Evolutionary conservation across 176 grass and related monocot species (phyloP), one percentile per base, ranked within the genome.

Genomic region (Coix lacrymajobi): DNA sequence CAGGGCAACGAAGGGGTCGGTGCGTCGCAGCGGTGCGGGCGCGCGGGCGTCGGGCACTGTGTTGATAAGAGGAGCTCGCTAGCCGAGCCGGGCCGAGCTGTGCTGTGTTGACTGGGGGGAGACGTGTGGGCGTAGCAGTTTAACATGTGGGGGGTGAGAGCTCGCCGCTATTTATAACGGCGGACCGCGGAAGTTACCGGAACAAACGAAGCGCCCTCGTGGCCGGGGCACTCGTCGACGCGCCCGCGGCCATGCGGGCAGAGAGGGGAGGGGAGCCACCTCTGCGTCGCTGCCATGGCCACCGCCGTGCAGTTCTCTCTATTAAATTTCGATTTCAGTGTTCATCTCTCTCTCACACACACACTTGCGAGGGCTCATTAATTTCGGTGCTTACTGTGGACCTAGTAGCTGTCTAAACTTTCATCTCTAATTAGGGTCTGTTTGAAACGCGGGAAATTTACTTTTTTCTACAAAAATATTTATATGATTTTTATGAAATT

Each of bases 131-230:
- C 6, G 78, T 71, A 71, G 56, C 54, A 36, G 78, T 73, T 77
- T 33, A 56, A 41, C 72, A 24, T 85, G 79, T 64, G 78, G 78
- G 66, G 48, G 77, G 57, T 73, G 88, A 69, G 87, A 58, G 57
- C 79, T 82, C n/a, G 73, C 16, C 12, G n/a, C 16, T 83, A 86
- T 86, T 86, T 90, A 86, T 90, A 90, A 74, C 4, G 73, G 79
- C 8, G 73, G 14, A 3, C 11, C n/a, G 28, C 4, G 29, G 87
- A 86, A 73, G 83, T 83, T 66, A 66, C 83, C 24, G 83, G 88
- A 77, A 58, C 41, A 22, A 16, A 33, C 33, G 26, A 77, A 15
- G 41, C 60, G 73, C 83, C 88, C 65, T 78, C 78, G 72, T 73
- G 83, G 54, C 19, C 2, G 38, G 65, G 83, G 43, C 37, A 69